A percentile compares a stretch with the other conserved stretches of the same genome.
Conservation (phyloP, 345 rosid genomes). For the Brassica juncea region DNA sequence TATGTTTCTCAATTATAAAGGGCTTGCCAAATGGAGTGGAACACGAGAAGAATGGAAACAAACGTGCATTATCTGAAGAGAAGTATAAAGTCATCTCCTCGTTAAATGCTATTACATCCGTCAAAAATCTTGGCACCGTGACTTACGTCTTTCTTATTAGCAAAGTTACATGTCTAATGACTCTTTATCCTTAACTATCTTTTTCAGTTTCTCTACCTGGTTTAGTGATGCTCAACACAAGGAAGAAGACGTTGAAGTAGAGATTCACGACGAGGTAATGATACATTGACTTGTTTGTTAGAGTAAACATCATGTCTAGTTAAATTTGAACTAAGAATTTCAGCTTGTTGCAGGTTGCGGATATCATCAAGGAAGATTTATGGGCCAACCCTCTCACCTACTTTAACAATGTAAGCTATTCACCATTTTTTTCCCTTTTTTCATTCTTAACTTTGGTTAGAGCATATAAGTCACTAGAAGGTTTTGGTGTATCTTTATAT, state of each 20-base stretch:
- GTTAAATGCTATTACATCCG: too few relatives aligned
- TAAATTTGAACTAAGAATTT: slow-evolving; percentile 20
- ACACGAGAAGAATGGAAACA: slow-evolving; percentile 89
- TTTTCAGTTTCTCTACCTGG: slow-evolving; percentile 87
- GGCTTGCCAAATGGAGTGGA: slow-evolving; percentile 76
- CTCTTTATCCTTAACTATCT: background rate
- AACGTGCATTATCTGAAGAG: slow-evolving; percentile 68
- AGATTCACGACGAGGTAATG: slow-evolving; percentile 75
- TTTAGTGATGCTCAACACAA: slow-evolving; percentile 62
- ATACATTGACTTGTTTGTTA: background rate
- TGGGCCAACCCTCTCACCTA: slow-evolving; percentile 94
- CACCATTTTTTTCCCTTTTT: background rate
- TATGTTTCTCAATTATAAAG: slow-evolving; percentile 42
- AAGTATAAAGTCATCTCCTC: slow-evolving; percentile 49
- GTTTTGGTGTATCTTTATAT: slow-evolving; percentile 1
- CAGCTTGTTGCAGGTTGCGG: slow-evolving; percentile 67
- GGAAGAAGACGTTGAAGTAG: slow-evolving; percentile 53
- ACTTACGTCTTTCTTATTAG: background rate
- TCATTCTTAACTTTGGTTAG: background rate
- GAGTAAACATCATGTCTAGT: slow-evolving; percentile 3
- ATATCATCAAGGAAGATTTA: slow-evolving; percentile 88
- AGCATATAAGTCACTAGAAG: background rate
- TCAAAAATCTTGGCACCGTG: too few relatives aligned
- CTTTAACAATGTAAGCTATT: slow-evolving; percentile 67
- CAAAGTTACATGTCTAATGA: background rate